A percentile compares a stretch with the other conserved stretches of the same genome.
Conservation (phyloP, 2,329 filamentous ascomycete species). For the Aspergillus sp. region DNA sequence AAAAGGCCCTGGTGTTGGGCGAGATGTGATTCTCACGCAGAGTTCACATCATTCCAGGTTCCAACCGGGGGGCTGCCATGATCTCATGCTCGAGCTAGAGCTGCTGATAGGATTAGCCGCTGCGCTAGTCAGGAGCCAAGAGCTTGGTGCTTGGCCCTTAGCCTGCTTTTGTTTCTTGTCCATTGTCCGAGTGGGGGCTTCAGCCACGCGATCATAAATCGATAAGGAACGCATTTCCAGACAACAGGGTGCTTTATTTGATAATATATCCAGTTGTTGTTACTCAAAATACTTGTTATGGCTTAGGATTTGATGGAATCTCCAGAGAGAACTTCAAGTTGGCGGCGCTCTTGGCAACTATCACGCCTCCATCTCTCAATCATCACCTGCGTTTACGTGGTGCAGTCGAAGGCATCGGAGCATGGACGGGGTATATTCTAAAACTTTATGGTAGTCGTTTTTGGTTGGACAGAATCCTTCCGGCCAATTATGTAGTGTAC, state of each 20-base stretch:
- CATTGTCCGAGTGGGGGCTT: neutral
- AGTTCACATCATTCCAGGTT: neutral
- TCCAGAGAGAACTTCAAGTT: neutral
- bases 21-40: neutral
- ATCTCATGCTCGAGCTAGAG: conserved; percentile 10
- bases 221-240: neutral
- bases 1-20: neutral
- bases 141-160: neutral
- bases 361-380: neutral
- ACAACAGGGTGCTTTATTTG: neutral
- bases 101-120: conserved; percentile 7
- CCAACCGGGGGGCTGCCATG: neutral
- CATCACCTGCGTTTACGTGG: neutral
- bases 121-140: conserved; percentile 1
- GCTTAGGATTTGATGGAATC: neutral
- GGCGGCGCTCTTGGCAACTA: neutral
- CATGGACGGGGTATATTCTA: too few relatives aligned
- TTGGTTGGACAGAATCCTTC: neutral
- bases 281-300: too few relatives aligned
- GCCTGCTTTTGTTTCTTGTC: neutral
- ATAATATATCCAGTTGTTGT: too few relatives aligned
- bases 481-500: neutral
- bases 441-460: neutral
- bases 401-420: neutral
- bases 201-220: neutral